Base-by-base conservation (phyloP, 345 rosid species). In the Sonneratia caseolaris region DNA sequence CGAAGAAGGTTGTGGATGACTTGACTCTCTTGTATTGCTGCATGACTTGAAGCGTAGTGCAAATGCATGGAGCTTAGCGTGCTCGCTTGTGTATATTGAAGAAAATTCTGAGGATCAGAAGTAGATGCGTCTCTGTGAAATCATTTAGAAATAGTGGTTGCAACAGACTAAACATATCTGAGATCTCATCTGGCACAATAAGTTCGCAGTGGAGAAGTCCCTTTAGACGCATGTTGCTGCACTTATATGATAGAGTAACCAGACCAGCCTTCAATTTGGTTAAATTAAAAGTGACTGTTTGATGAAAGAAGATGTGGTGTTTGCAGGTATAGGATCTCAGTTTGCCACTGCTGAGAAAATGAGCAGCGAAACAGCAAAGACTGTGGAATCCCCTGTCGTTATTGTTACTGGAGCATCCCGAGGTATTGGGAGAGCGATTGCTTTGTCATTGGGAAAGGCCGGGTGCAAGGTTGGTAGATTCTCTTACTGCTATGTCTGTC, bases 361-460 rank as follows among this genome's bases (percentile, higher is more conserved):
- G 47, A 81, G 74, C 66, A 65, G 71, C 7, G 88, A 80, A 71
- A 81, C 81, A 66, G 79, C 78, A 57, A 77, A 77, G 43, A 82
- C 83, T 70, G 86, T 87, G 68, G 94, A 95, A 79, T 76, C 97
- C 57, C 97, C 96, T 0, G 98, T 91, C 14, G 98, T 83, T 37
- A 73, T 96, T 49, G 89, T 96, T 67, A 92, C 98, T 13, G 99
- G 99, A 83, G 99, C 99, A 48, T 96, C 99, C 35, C 87, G 99
- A 79, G 99, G 99, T 56, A 96, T 96, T 76, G 98, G 99, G 47
- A 96, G 72, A 84, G 90, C 99, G 32, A 78, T 96, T 79, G 99
- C 99, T n/a, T 79, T 91, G 69, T 75, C 97, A 64, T 69, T 96
- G 82, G 99, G 97, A 37, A 96, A 89, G 87, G 88, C 94, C 1